Evolutionary conservation across 352 stramenopile species (phyloP), one percentile per base, ranked within the genome.

Genomic region (Peronospora tabacina): DNA sequence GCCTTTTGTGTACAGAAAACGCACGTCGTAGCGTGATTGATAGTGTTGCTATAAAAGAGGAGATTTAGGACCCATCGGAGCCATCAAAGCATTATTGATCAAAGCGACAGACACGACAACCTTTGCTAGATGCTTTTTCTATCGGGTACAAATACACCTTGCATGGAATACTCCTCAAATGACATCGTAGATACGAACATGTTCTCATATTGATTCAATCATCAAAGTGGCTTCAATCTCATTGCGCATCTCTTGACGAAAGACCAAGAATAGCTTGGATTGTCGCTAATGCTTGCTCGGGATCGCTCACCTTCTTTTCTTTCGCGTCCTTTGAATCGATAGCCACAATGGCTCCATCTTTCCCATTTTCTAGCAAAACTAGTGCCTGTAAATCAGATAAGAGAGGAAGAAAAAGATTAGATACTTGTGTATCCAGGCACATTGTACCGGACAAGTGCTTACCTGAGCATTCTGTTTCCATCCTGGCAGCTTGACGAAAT

Each of bases 401-500:
- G n/a, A n/a, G n/a, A n/a, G 22, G 11, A 32, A 22, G 7, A 42
- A 3, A 10, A 22, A 16, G 10, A 34, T 43, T 20, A 38, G 24
- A 39, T 44, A 38, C 34, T 11, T 11, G 10, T 19, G 38, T 28
- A 44, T 38, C 22, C 11, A 47, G 15, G 13, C 7, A 41, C n/a
- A 26, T 24, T 7, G 13, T 11, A 33, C 20, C 32, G 11, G 5
- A 72, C 9, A 50, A 41, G 16, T 68, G 35, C 39, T 48, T 66
- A 74, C 65, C 65, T 71, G 66, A 44, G 53, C 56, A 39, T 64
- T 67, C 44, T 75, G 61, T 34, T 63, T 50, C 66, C 66, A 75
- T 29, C 66, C 66, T 7, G 66, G 50, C 11, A 70, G 20, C 22
- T 58, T 65, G 16, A 59, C 41, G 22, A 66, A 68, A 9, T 60